These are phyloP conservation scores for Podosphaera xanthii DNA, from an alignment of 2,329 filamentous ascomycete genomes.

Conservation along the genomic window DNA sequence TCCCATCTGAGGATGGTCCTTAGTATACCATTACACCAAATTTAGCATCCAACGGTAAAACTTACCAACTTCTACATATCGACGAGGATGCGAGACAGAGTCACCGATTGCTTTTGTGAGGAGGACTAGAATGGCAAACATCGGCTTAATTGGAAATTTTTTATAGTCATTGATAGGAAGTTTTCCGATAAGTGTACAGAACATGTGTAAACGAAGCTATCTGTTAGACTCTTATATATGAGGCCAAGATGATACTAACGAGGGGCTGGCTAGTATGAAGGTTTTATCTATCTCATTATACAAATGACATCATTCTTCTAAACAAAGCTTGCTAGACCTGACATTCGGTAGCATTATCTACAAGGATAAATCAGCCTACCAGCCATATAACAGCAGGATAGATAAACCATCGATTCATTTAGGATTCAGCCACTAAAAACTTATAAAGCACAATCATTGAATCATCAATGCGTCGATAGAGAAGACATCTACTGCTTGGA, in stretches of 20 bases:
- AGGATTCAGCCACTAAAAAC: neutral
- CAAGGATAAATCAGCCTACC: neutral
- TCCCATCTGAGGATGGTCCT: too few species aligned
- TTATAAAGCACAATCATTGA: neutral
- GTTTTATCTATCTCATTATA: neutral
- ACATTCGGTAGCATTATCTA: neutral
- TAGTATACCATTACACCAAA: too few species aligned
- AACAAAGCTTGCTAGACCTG: neutral
- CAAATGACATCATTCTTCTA: neutral
- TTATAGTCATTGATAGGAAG: too few species aligned
- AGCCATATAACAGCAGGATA: neutral
- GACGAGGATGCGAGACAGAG: too few species aligned
- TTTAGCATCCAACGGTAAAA: too few species aligned
- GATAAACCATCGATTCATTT: neutral
- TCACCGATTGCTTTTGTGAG: too few species aligned
- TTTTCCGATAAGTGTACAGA: too few species aligned
- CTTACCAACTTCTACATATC: too few species aligned
- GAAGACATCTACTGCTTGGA: neutral
- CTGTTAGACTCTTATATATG: neutral
- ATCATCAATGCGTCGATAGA: neutral
- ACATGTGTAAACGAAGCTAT: too few species aligned
- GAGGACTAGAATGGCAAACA: neutral
- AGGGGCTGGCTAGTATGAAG: neutral
- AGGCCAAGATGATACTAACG: neutral
- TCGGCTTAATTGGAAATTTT: neutral